phyloP scores from a whole-genome alignment of 768 basidiomycete genomes.

The Mycena sanguinolenta region DNA sequence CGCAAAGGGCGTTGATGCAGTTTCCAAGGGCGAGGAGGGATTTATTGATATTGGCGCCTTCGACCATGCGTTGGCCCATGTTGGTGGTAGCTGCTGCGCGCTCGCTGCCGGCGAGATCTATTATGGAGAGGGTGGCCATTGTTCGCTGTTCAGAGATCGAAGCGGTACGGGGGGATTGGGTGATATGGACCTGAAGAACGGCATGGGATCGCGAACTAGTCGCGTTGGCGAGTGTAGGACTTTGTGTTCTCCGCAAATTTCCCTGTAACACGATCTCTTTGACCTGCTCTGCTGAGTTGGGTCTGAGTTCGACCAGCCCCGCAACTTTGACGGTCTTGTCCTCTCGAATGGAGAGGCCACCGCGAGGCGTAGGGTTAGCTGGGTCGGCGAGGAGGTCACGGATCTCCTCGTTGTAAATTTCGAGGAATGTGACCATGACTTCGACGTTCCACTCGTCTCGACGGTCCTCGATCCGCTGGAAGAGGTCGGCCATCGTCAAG shows the following conservation, averaged over 20 bases:
- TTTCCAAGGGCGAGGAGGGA: conserved; percentile 97
- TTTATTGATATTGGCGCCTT: conserved; percentile 99
- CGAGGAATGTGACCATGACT: conserved; percentile 94
- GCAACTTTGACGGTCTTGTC: conserved; percentile 94
- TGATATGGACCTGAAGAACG: conserved; percentile 95
- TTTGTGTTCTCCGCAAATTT: conserved; percentile 90
- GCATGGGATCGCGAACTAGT: conserved; percentile 98
- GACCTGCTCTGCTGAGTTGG: conserved; percentile 90
- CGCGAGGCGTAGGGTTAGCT: conserved; percentile 72
- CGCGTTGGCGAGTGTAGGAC: conserved; percentile 95
- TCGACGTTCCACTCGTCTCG: conserved; percentile 88
- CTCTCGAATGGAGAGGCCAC: conserved; percentile 94
- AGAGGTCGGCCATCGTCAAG: conserved; percentile 96
- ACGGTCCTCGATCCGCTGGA: conserved; percentile 91
- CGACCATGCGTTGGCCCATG: conserved; percentile 98
- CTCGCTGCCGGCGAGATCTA: conserved; percentile 97
- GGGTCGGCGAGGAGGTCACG: conserved; percentile 91
- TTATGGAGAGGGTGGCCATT: conserved; percentile 95
- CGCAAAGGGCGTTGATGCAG: conserved; percentile 98
- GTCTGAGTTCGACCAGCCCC: conserved; percentile 85
- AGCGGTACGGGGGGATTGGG: conserved; percentile 88
- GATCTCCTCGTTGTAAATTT: conserved; percentile 99
- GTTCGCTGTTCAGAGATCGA: conserved; percentile 85
- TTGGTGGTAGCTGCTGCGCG: conserved; percentile 96
- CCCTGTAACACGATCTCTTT: conserved; percentile 93